Percentiles rank a stretch among this genome's conserved stretches.
Conservation (phyloP, 441 rosid genomes). For the Sinapis alba region DNA sequence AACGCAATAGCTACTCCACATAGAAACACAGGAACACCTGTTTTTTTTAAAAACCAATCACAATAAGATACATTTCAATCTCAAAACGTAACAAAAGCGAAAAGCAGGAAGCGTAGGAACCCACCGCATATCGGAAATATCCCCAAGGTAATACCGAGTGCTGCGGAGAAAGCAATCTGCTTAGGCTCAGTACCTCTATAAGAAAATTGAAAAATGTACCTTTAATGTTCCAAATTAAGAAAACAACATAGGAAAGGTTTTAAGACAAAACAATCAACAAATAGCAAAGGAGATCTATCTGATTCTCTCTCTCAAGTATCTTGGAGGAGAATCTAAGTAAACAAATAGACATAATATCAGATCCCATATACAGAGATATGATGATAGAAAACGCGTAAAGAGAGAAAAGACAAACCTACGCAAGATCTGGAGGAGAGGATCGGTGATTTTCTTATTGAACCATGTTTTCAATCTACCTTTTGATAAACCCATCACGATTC, state of each 20-base stretch:
- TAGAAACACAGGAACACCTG: conserved; percentile 87
- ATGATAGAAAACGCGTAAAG: conserved; percentile 2
- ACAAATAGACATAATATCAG: conserved; percentile 2
- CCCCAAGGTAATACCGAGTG: conserved; percentile 83
- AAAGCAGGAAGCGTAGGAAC: conserved; percentile 3
- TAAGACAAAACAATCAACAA: neutral
- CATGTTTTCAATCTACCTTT: conserved; percentile 50
- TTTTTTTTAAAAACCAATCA: neutral
- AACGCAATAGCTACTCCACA: conserved; percentile 84
- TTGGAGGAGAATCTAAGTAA: neutral
- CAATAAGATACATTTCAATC: conserved; percentile 25
- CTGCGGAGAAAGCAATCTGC: conserved; percentile 86
- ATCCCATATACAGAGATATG: conserved; percentile 5
- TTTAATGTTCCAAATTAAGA: conserved; percentile 11
- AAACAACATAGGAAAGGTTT: conserved; percentile 4
- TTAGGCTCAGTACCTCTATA: conserved; percentile 86
- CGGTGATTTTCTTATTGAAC: conserved; percentile 63
- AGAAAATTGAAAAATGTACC: neutral
- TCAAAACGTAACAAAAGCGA: neutral
- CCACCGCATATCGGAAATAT: conserved; percentile 81
- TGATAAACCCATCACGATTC: conserved; percentile 43
- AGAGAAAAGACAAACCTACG: conserved; percentile 55
- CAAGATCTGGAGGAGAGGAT: conserved; percentile 82
- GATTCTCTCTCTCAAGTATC: neutral
- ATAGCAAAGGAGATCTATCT: conserved; percentile 9